Conservation (phyloP, 179 eudicot species). For the Vitellaria paradoxa region DNA sequence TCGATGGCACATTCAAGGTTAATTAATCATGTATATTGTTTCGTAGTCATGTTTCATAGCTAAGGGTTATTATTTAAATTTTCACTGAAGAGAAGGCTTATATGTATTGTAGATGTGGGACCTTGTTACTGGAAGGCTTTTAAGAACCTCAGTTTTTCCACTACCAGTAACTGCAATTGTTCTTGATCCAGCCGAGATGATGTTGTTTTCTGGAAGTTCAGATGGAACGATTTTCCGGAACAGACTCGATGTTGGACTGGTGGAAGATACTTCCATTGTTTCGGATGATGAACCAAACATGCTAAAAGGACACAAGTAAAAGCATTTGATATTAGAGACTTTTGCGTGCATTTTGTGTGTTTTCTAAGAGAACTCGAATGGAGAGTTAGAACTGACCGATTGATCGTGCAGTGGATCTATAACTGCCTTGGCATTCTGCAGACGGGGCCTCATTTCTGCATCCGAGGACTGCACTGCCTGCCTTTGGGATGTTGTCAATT, state of each 20-base stretch:
- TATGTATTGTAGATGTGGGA: not conserved
- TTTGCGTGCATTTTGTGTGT: no score
- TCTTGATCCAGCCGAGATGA: slow-evolving; percentile 18
- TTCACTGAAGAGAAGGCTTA: no score
- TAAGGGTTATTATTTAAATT: no score
- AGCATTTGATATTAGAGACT: no score
- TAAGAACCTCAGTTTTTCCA: not conserved
- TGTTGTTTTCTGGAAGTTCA: slow-evolving; percentile 20
- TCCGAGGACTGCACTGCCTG: slow-evolving; percentile 29
- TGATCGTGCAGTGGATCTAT: slow-evolving; percentile 18
- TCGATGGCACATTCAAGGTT: slow-evolving; percentile 28
- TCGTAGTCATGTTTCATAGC: no score
- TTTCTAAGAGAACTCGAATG: no score
- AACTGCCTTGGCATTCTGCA: slow-evolving; percentile 18
- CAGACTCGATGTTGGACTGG: slow-evolving; percentile 9
- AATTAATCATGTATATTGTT: not conserved
- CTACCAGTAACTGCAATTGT: slow-evolving; percentile 8
- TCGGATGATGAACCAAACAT: slow-evolving; percentile 8
- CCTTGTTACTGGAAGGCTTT: not conserved
- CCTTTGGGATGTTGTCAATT: slow-evolving; percentile 22
- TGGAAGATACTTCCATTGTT: slow-evolving; percentile 3
- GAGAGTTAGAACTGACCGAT: not conserved
- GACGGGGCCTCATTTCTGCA: slow-evolving; percentile 22
- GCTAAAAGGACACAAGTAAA: slow-evolving; percentile 23
- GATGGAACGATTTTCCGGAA: slow-evolving; percentile 20